These are phyloP conservation scores for Rhinocladiella similis DNA, from an alignment of 2,329 filamentous ascomycete species.

Conservation along the genomic window DNA sequence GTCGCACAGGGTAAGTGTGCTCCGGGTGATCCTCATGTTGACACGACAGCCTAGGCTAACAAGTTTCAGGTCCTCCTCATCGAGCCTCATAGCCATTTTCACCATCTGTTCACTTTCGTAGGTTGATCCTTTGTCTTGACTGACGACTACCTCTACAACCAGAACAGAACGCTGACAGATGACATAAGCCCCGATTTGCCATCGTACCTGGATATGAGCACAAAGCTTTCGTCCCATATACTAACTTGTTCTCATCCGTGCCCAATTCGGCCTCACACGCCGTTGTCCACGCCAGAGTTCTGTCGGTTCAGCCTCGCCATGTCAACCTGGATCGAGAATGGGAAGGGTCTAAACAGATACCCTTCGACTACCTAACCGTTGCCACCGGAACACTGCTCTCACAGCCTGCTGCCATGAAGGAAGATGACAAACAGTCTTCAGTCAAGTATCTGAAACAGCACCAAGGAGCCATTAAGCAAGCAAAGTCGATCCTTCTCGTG, in stretches of 20 bases:
- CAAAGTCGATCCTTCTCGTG: constrained; percentile 46
- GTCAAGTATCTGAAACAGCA: constrained; percentile 13
- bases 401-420: not conserved
- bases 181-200: constrained; percentile 56
- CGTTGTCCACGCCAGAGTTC: constrained; percentile 36
- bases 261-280: constrained; percentile 46
- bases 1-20: constrained; percentile 39
- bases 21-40: constrained; percentile 31
- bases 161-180: constrained; percentile 38
- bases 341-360: constrained; percentile 46
- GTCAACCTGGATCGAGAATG: constrained; percentile 42
- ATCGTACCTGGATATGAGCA: constrained; percentile 58
- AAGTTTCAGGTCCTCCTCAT: constrained; percentile 54
- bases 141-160: not conserved
- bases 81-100: constrained; percentile 62
- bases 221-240: constrained; percentile 61
- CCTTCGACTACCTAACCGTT: constrained; percentile 57
- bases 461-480: constrained; percentile 40
- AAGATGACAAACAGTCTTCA: constrained; percentile 13
- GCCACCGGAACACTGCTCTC: constrained; percentile 52
- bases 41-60: constrained; percentile 35
- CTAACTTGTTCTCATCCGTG: constrained; percentile 31
- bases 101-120: constrained; percentile 56
- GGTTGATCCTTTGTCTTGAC: not conserved
- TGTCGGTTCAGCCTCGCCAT: constrained; percentile 44